Conservation (phyloP, 2,329 filamentous ascomycete genomes). For the Sarocladiaceae sp. region DNA sequence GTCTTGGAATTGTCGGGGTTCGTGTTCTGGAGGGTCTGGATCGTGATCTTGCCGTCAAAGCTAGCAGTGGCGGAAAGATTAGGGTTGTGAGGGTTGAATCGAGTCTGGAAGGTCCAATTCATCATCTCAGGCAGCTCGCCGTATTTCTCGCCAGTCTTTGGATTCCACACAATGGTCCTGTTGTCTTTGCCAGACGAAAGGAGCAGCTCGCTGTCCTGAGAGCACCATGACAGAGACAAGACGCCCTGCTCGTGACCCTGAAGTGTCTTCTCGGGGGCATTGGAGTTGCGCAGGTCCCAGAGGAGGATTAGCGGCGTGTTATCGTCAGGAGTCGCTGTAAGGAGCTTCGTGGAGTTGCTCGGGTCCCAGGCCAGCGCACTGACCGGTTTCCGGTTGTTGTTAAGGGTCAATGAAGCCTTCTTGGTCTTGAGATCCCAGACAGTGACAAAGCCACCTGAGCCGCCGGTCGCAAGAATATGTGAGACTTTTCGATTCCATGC, state of each 20-base stretch:
- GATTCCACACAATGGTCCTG: slow-evolving; percentile 91
- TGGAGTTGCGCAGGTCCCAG: slow-evolving; percentile 95
- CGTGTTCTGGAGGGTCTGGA: slow-evolving; percentile 92
- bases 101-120: slow-evolving; percentile 98
- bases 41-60: slow-evolving; percentile 91
- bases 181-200: slow-evolving; percentile 97
- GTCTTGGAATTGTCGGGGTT: slow-evolving; percentile 68
- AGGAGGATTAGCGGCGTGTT: slow-evolving; percentile 80
- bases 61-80: slow-evolving; percentile 89
- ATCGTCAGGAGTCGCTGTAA: slow-evolving; percentile 88
- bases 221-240: slow-evolving; percentile 90
- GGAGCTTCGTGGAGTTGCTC: slow-evolving; percentile 85
- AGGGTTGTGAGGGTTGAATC: slow-evolving; percentile 90
- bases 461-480: slow-evolving; percentile 92
- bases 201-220: slow-evolving; percentile 80
- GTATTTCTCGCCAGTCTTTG: slow-evolving; percentile 77
- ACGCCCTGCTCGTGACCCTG: slow-evolving; percentile 93
- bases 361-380: slow-evolving; percentile 98
- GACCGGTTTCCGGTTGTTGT: slow-evolving; percentile 90
- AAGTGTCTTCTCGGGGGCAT: slow-evolving; percentile 82
- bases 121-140: slow-evolving; percentile 95
- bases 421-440: slow-evolving; percentile 98
- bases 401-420: slow-evolving; percentile 92
- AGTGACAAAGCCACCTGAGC: slow-evolving; percentile 88
- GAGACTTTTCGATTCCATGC: slow-evolving; percentile 99